phyloP scores from a whole-genome alignment of 164 flowering plant genomes.

The Liquidambar formosana region DNA sequence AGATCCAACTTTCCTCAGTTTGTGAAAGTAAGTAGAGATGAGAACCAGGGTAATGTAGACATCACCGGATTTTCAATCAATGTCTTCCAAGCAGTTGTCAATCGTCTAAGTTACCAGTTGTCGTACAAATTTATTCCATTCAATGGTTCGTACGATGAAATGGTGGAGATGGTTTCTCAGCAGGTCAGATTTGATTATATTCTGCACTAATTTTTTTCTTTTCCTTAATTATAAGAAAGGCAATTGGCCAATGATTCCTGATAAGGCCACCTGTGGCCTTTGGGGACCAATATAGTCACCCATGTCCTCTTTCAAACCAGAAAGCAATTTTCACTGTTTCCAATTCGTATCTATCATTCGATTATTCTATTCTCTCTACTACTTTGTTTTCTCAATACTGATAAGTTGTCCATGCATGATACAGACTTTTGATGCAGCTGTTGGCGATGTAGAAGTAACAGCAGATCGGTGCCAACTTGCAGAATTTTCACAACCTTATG shows the following conservation, averaged over 20 bases:
- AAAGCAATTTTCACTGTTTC: background rate
- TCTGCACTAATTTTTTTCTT: too few relatives aligned
- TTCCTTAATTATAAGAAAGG: too few relatives aligned
- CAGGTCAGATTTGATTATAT: too few relatives aligned
- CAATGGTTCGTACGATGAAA: too few relatives aligned
- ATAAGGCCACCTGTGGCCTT: background rate
- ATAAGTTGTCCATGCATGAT: background rate
- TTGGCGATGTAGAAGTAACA: background rate
- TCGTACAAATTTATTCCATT: too few relatives aligned
- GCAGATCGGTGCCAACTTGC: background rate
- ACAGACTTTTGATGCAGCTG: background rate
- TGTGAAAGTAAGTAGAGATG: background rate
- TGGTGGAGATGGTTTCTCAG: too few relatives aligned
- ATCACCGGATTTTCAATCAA: conserved; percentile 6
- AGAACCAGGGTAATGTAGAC: background rate
- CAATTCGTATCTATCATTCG: too few relatives aligned
- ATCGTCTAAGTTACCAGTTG: too few relatives aligned
- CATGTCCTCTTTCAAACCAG: background rate
- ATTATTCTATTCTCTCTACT: background rate
- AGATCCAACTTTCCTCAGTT: background rate
- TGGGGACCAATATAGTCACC: background rate
- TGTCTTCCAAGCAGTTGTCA: too few relatives aligned
- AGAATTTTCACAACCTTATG: background rate
- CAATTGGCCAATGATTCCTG: background rate
- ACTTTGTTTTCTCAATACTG: background rate